These are phyloP conservation scores for Eleusine coracana DNA, from an alignment of 176 grass and related monocot species.

Conservation along the genomic window DNA sequence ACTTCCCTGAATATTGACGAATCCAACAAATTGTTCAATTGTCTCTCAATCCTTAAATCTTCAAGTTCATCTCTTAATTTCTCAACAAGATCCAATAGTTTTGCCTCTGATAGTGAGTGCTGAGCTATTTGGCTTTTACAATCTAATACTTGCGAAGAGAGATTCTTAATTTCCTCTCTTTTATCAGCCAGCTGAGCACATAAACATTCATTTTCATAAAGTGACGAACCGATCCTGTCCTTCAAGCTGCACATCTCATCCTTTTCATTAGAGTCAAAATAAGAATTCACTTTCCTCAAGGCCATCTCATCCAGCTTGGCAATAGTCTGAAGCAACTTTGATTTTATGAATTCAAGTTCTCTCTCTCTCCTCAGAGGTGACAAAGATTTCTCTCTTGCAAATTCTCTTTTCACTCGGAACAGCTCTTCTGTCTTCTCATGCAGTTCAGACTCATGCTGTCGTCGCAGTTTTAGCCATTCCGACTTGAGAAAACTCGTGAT, in stretches of 20 bases:
- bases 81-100: conserved; percentile 39
- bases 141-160: conserved; percentile 44
- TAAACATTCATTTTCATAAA: conserved; percentile 60
- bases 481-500: conserved; percentile 52
- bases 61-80: conserved; percentile 53
- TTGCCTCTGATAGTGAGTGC: conserved; percentile 36
- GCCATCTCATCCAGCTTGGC: conserved; percentile 65
- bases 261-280: conserved; percentile 30
- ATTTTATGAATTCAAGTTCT: conserved; percentile 60
- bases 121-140: conserved; percentile 13
- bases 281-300: conserved; percentile 34
- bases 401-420: conserved; percentile 81
- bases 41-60: conserved; percentile 53
- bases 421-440: conserved; percentile 81
- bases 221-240: conserved; percentile 50
- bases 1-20: conserved; percentile 49
- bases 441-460: conserved; percentile 61
- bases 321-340: conserved; percentile 56
- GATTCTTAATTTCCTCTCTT: conserved; percentile 41
- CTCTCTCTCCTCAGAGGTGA: conserved; percentile 68
- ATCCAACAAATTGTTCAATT: conserved; percentile 50
- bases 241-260: conserved; percentile 49
- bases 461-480: conserved; percentile 65
- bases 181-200: conserved; percentile 54
- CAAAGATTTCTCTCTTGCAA: conserved; percentile 56